These are phyloP conservation scores for Pythium guiyangense DNA, from an alignment of 352 stramenopile species.

Conservation along the genomic window DNA sequence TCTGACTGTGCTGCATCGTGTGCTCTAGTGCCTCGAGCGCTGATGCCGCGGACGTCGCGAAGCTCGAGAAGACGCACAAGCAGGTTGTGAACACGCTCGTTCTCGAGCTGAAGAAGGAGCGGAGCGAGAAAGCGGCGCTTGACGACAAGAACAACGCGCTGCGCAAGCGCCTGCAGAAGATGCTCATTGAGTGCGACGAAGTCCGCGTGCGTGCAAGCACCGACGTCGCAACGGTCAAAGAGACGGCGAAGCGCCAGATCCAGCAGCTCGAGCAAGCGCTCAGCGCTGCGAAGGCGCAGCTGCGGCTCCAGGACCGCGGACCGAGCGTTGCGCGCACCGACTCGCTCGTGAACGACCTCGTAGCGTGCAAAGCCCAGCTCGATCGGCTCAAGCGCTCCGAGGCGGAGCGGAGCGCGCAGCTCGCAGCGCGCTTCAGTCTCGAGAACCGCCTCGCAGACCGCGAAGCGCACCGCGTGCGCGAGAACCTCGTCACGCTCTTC, in stretches of 20 bases:
- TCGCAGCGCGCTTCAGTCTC: conserved; percentile 43
- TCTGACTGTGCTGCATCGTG: neutral
- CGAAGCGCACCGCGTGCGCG: conserved; percentile 44
- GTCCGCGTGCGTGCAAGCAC: conserved; percentile 47
- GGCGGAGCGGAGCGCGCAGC: conserved; percentile 31
- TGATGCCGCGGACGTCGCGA: conserved; percentile 9
- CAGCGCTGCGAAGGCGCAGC: conserved; percentile 32
- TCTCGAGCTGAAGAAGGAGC: conserved; percentile 56
- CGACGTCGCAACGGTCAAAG: conserved; percentile 43
- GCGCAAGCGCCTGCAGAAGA: conserved; percentile 66
- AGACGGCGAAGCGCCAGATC: conserved; percentile 41
- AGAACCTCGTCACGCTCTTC: conserved; percentile 41
- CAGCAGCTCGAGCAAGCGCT: conserved; percentile 43
- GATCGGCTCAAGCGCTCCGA: conserved; percentile 47
- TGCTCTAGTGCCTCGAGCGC: conserved; percentile 18
- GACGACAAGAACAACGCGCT: conserved; percentile 66
- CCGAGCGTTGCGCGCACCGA: conserved; percentile 43
- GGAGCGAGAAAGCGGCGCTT: conserved; percentile 36
- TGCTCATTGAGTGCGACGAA: conserved; percentile 77
- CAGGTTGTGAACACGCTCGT: conserved; percentile 42
- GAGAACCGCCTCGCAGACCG: conserved; percentile 53
- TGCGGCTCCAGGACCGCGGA: conserved; percentile 55
- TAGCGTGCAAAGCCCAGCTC: conserved; percentile 34
- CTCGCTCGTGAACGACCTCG: conserved; percentile 48
- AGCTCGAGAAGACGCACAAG: conserved; percentile 32